Base-by-base conservation (phyloP, 768 basidiomycete genomes). In the Kwoniella mangroviensis region DNA sequence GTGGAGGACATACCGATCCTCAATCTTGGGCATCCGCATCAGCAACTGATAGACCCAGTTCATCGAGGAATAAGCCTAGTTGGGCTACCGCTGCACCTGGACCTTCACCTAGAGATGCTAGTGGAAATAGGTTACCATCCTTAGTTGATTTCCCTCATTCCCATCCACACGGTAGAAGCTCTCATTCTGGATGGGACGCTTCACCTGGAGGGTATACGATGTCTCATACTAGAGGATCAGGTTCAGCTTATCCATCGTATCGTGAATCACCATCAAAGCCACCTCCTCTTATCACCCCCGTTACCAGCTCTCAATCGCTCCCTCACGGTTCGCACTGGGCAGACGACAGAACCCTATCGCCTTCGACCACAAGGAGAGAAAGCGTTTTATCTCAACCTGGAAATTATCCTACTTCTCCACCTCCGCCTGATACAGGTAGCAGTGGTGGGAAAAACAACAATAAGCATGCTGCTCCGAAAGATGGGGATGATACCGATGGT, bases 1-100 rank as follows among this genome's bases (percentile, higher is more conserved):
- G 66, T 43, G 66, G 69, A 6, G 74, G 74, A 26, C 65, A 61
- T 26, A 75, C 74, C 9, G 74, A 75, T 69, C 74, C 74, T 13
- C 69, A 65, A 28, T 63, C 51, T 24, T 75, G 74, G 74, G 69
- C 67, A n/a, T 60, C 58, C 15, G 53, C 21, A 12, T 54, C 53
- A 54, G n/a, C 53, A 54, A 19, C 11, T 67, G 58, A 41, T 40
- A 52, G 45, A 43, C 41, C 41, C 54, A 58, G 19, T 26, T 51
- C 42, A 62, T 58, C 57, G 54, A 64, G 63, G 43, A 42, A 56
- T 49, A 66, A 55, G 41, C 55, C 55, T 26, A 45, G 41, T 51
- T 64, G 60, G 67, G 67, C 34, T 55, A 17, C 42, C 24, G 17
- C 40, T n/a, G 40, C 21, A 13, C 24, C 56, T 57, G 56, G 56